Percentiles rank a stretch among this genome's conserved stretches.
These are phyloP conservation scores for Hyparrhenia diplandra DNA, from an alignment of 176 grass and related monocot species.

Conservation along the genomic window DNA sequence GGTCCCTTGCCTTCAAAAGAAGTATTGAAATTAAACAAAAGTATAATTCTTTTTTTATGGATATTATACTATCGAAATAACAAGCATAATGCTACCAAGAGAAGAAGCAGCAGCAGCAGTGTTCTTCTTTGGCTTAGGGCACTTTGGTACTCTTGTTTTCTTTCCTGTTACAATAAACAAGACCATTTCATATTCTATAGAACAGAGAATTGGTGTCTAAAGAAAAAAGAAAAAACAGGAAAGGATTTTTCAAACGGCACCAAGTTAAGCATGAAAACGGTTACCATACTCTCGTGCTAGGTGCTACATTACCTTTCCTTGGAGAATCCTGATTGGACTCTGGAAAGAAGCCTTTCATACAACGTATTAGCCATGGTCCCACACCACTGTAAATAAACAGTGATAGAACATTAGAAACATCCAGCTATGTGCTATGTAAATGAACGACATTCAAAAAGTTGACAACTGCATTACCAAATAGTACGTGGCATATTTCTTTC, in stretches of 20 bases:
- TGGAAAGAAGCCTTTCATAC: slow-evolving; percentile 65
- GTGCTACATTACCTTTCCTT: slow-evolving; percentile 21
- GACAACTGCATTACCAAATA: neutral
- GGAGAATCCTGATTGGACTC: slow-evolving; percentile 29
- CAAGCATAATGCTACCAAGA: slow-evolving; percentile 35
- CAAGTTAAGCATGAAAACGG: neutral
- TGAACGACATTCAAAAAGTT: neutral
- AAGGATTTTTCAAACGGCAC: neutral
- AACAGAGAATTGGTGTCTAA: neutral
- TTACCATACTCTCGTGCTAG: slow-evolving; percentile 10
- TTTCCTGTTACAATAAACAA: slow-evolving; percentile 5
- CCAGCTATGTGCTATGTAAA: slow-evolving; percentile 10
- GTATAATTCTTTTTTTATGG: neutral
- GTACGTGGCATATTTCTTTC: neutral
- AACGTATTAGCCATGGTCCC: slow-evolving; percentile 61
- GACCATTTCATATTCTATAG: neutral
- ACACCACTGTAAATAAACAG: slow-evolving; percentile 51
- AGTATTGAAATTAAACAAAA: slow-evolving; percentile 18
- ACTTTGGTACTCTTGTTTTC: slow-evolving; percentile 12
- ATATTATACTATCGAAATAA: slow-evolving; percentile 21
- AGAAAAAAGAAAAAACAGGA: neutral
- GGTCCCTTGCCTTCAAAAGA: slow-evolving; percentile 27
- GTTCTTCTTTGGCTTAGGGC: neutral
- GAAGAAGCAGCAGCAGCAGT: slow-evolving; percentile 2
- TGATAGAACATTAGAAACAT: slow-evolving; percentile 6